Evolutionary conservation across 192 early-diverging fungal genomes (phyloP).

Genomic region (Umbelopsis ramanniana): DNA sequence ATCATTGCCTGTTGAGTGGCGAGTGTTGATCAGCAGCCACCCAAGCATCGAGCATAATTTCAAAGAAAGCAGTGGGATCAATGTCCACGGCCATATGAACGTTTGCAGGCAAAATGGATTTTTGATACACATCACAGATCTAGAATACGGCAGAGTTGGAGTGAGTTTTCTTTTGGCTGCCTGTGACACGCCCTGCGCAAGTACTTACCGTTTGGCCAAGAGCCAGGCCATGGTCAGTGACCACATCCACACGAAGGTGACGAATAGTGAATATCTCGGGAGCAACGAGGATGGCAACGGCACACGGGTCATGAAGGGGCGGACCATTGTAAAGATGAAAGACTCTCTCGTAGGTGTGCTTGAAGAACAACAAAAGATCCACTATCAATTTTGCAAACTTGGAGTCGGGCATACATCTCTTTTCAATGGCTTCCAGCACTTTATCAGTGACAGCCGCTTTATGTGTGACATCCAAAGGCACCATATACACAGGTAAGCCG

Average conservation of each 20-base stretch:
- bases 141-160: not conserved
- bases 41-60: slow-evolving; percentile 30
- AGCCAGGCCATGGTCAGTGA: slow-evolving; percentile 25
- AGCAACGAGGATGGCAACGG: slow-evolving; percentile 20
- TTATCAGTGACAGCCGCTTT: slow-evolving; percentile 19
- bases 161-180: not conserved
- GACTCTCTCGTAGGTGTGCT: slow-evolving; percentile 24
- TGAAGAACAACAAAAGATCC: slow-evolving; percentile 26
- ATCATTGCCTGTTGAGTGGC: slow-evolving; percentile 17
- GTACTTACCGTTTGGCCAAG: slow-evolving; percentile 29
- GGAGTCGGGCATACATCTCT: slow-evolving; percentile 6
- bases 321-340: slow-evolving; percentile 23
- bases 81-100: slow-evolving; percentile 23
- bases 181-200: not conserved
- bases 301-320: slow-evolving; percentile 30
- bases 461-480: slow-evolving; percentile 30
- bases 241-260: slow-evolving; percentile 22
- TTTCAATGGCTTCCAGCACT: slow-evolving; percentile 14
- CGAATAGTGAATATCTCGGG: slow-evolving; percentile 27
- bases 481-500: slow-evolving; percentile 22
- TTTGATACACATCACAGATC: slow-evolving; percentile 30
- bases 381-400: slow-evolving; percentile 16
- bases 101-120: slow-evolving; percentile 7
- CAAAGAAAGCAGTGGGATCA: slow-evolving; percentile 25
- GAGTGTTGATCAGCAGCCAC: slow-evolving; percentile 21